phyloP scores from a whole-genome alignment of 352 stramenopile genomes.

The Globisporangium recalcitrans region DNA sequence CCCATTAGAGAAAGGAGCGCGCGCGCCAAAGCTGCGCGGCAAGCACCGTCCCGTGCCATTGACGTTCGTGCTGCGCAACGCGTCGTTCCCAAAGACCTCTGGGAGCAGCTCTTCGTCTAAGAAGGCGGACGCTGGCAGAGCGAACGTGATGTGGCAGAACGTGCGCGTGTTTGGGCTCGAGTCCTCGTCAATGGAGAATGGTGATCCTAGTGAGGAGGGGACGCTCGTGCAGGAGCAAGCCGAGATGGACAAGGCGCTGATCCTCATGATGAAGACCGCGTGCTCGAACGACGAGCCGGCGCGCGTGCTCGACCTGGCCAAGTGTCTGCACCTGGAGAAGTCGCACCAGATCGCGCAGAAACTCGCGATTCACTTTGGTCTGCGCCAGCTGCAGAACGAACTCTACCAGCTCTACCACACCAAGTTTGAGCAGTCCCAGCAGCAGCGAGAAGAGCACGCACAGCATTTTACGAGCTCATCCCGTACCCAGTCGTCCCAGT shows the following conservation, averaged over 20 bases:
- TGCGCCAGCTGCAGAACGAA: conserved; percentile 66
- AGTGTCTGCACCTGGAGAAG: conserved; percentile 79
- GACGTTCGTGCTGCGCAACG: conserved; percentile 50
- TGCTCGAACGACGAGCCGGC: conserved; percentile 63
- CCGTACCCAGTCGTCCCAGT: not conserved
- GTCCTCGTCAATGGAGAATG: conserved; percentile 2
- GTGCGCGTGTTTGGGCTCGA: conserved; percentile 43
- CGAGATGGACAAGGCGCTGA: conserved; percentile 79
- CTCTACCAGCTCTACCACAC: conserved; percentile 67
- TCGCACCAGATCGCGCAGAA: conserved; percentile 82
- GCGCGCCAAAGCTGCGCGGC: conserved; percentile 45
- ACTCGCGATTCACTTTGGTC: conserved; percentile 70
- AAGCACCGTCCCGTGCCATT: conserved; percentile 73
- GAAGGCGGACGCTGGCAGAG: conserved; percentile 18
- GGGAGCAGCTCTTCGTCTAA: conserved; percentile 21
- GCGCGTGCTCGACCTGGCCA: conserved; percentile 68
- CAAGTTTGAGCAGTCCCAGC: conserved; percentile 41
- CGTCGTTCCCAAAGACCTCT: conserved; percentile 48
- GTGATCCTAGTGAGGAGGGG: conserved; percentile 4
- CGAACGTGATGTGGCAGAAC: conserved; percentile 69
- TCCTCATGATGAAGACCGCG: conserved; percentile 80
- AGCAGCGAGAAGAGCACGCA: conserved; percentile 15
- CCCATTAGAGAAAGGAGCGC: conserved; percentile 42
- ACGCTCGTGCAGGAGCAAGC: conserved; percentile 55
- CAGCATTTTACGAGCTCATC: not conserved